Evolutionary conservation across 805 yeast species (phyloP).

Genomic region (Yarrowia divulgata): DNA sequence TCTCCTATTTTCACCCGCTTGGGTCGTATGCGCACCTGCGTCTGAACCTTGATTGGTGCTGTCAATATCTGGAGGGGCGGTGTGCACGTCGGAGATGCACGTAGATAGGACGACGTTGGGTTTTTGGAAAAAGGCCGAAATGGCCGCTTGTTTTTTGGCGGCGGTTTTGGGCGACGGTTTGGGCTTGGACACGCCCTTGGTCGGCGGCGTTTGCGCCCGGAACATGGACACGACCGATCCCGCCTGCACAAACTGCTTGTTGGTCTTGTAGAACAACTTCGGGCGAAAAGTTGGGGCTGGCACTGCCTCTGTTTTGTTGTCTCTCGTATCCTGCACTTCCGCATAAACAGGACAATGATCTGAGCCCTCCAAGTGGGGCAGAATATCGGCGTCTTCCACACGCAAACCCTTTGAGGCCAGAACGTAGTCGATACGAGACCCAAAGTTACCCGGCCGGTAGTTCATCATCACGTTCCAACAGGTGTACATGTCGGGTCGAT

Average conservation of each 20-base stretch:
- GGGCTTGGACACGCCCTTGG: conserved; percentile 12
- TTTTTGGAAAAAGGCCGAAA: conserved; percentile 20
- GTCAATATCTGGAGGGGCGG: conserved; percentile 1
- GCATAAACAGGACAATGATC: conserved; percentile 93
- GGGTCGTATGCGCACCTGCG: background rate
- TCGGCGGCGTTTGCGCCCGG: conserved; percentile 1
- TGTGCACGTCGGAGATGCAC: background rate
- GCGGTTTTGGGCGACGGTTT: background rate
- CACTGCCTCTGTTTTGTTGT: background rate
- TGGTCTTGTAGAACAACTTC: conserved; percentile 8
- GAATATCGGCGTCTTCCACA: conserved; percentile 60
- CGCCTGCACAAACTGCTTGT: conserved; percentile 4
- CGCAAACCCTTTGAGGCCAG: conserved; percentile 57
- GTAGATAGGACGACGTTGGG: background rate
- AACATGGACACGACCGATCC: conserved; percentile 27
- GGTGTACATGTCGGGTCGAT: conserved; percentile 74
- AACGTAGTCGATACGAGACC: conserved; percentile 86
- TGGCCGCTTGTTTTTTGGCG: conserved; percentile 20
- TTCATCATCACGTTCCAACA: conserved; percentile 89
- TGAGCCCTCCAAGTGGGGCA: conserved; percentile 78
- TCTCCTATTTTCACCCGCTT: conserved; percentile 9
- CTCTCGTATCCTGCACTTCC: conserved; percentile 56
- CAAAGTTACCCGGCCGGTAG: conserved; percentile 80
- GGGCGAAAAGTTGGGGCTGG: conserved; percentile 22
- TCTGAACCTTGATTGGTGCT: conserved; percentile 8